phyloP scores from a whole-genome alignment of 495 filamentous ascomycete species.

The Copromyces sp. region DNA sequence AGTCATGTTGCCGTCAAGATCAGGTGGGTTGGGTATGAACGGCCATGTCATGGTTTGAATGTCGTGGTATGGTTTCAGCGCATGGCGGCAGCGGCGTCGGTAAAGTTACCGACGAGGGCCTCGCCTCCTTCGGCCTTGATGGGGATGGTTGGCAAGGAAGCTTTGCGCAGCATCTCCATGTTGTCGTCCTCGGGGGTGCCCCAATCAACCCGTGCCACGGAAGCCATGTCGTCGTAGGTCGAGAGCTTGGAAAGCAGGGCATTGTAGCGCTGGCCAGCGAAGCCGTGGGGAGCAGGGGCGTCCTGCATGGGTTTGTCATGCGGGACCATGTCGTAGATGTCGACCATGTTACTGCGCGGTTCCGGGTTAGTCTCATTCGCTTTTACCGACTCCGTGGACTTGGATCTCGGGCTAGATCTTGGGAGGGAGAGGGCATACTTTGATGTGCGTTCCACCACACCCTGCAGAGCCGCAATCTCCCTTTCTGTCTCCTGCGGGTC shows the following conservation, averaged over 20 bases:
- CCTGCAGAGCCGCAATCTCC: slow-evolving; percentile 47
- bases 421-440: slow-evolving; percentile 31
- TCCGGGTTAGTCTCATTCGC: slow-evolving; percentile 17
- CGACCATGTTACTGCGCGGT: slow-evolving; percentile 41
- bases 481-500: slow-evolving; percentile 47
- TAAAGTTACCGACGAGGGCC: slow-evolving; percentile 39
- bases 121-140: slow-evolving; percentile 36
- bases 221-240: slow-evolving; percentile 25
- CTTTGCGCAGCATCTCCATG: slow-evolving; percentile 31
- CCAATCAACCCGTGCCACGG: slow-evolving; percentile 36
- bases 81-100: slow-evolving; percentile 36
- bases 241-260: slow-evolving; percentile 42
- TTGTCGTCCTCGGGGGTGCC: slow-evolving; percentile 36
- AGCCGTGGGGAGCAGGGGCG: slow-evolving; percentile 24
- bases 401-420: slow-evolving; percentile 1
- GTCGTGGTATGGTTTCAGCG: slow-evolving; percentile 17
- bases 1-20: background rate
- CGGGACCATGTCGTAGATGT: slow-evolving; percentile 49
- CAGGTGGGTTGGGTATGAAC: background rate
- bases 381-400: slow-evolving; percentile 3
- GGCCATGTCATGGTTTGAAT: background rate
- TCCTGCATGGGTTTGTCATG: slow-evolving; percentile 24
- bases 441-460: slow-evolving; percentile 45
- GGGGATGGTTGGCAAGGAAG: slow-evolving; percentile 14
- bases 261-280: slow-evolving; percentile 40